Evolutionary conservation across 208 protist species (phyloP).

Genomic region (Herpetomonas samuelpessoai): DNA sequence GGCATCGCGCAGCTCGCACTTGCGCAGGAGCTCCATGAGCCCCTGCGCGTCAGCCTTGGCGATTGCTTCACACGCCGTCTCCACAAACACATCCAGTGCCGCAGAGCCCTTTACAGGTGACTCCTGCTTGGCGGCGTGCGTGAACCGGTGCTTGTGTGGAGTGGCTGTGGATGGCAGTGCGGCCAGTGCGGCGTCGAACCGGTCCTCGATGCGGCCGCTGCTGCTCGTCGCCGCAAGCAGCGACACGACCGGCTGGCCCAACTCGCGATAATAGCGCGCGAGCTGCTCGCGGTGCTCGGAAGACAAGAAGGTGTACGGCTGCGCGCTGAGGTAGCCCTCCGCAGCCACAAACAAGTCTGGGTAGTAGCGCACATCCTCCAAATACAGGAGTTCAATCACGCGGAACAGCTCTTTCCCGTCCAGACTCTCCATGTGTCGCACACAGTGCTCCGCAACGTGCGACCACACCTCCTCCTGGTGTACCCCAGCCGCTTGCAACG

Average conservation of each 20-base stretch:
- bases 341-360: conserved; percentile 76
- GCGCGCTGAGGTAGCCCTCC: conserved; percentile 51
- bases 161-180: too few species aligned
- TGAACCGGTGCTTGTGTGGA: too few species aligned
- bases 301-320: conserved; percentile 40
- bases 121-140: too few species aligned
- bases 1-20: conserved; percentile 54
- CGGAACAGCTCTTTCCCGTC: conserved; percentile 58
- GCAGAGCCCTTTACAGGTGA: too few species aligned
- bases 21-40: conserved; percentile 55
- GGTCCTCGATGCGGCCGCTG: conserved; percentile 23
- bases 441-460: conserved; percentile 70
- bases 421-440: conserved; percentile 56
- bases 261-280: conserved; percentile 60
- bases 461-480: conserved; percentile 71
- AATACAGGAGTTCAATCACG: conserved; percentile 53
- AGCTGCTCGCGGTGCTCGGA: conserved; percentile 51
- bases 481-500: conserved; percentile 39
- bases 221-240: conserved; percentile 47
- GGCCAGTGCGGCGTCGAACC: conserved; percentile 38
- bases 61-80: conserved; percentile 29
- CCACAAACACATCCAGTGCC: conserved; percentile 45
- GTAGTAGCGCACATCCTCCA: conserved; percentile 49
- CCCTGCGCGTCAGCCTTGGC: conserved; percentile 31
- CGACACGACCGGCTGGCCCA: conserved; percentile 59